Conservation (phyloP, 441 rosid genomes). For the Jatropha multifida region DNA sequence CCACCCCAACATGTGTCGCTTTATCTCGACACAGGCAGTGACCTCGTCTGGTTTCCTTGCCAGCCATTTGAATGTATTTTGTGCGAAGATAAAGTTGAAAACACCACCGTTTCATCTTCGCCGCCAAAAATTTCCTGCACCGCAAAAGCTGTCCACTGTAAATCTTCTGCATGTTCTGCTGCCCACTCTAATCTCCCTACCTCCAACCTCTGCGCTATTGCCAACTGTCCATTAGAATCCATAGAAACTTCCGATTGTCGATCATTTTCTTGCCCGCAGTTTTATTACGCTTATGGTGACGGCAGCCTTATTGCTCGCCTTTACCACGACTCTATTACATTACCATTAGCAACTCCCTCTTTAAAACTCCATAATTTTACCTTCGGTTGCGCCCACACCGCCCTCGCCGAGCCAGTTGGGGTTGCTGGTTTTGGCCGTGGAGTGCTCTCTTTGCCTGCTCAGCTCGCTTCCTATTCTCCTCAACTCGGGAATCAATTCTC, state of each 20-base stretch:
- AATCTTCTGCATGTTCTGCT: conserved; percentile 73
- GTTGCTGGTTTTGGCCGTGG: conserved; percentile 96
- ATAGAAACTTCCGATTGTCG: conserved; percentile 76
- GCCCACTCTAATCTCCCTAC: conserved; percentile 61
- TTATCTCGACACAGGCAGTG: conserved; percentile 93
- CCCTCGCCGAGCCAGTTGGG: conserved; percentile 86
- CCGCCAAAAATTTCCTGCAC: conserved; percentile 43
- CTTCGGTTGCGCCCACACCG: conserved; percentile 82
- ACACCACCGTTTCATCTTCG: conserved; percentile 27
- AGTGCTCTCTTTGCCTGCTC: conserved; percentile 74
- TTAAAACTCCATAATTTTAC: conserved; percentile 58
- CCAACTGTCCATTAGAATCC: conserved; percentile 72
- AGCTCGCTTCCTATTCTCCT: conserved; percentile 63
- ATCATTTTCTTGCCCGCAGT: conserved; percentile 66
- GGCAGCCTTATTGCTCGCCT: conserved; percentile 80
- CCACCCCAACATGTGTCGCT: conserved; percentile 59
- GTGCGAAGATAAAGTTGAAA: conserved; percentile 62
- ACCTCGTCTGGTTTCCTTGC: conserved; percentile 97
- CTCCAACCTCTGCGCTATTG: conserved; percentile 81
- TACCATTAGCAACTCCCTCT: conserved; percentile 45
- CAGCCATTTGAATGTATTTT: conserved; percentile 83
- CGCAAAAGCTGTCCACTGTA: conserved; percentile 46
- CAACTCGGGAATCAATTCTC: conserved; percentile 80
- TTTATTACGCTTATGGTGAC: conserved; percentile 94
- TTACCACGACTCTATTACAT: conserved; percentile 42